Percentiles rank a stretch among this genome's conserved stretches.
phyloP scores from a whole-genome alignment of 2,329 filamentous ascomycete species.

The Aspergillus felis region DNA sequence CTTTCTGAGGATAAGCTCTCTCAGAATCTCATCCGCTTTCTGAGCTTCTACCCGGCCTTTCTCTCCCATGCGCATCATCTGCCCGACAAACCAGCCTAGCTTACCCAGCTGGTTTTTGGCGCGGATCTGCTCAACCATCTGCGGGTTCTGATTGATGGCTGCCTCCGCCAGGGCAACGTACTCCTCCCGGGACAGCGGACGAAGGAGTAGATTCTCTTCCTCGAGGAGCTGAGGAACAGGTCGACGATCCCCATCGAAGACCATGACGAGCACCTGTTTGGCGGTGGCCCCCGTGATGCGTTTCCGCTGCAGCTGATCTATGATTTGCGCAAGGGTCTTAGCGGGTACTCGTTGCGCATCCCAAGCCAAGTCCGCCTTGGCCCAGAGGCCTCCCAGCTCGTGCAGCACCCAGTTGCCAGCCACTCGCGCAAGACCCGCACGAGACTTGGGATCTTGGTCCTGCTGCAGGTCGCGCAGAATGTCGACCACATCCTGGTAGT shows the following conservation, averaged over 20 bases:
- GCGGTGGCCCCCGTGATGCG: conserved; percentile 54
- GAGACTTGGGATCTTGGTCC: conserved; percentile 23
- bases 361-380: conserved; percentile 50
- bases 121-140: conserved; percentile 58
- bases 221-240: conserved; percentile 52
- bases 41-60: conserved; percentile 61
- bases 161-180: conserved; percentile 53
- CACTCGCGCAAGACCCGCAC: conserved; percentile 42
- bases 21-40: conserved; percentile 53
- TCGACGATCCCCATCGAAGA: conserved; percentile 51
- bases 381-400: conserved; percentile 63
- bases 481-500: conserved; percentile 56
- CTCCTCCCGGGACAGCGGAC: conserved; percentile 52
- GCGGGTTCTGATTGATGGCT: conserved; percentile 52
- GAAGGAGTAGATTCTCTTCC: conserved; percentile 53
- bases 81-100: conserved; percentile 63
- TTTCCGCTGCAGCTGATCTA: conserved; percentile 42
- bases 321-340: conserved; percentile 42
- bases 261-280: conserved; percentile 54
- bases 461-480: conserved; percentile 27
- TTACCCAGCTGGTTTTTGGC: conserved; percentile 61
- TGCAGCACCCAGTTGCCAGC: conserved; percentile 70
- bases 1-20: conserved; percentile 42
- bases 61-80: conserved; percentile 61
- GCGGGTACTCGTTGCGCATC: conserved; percentile 38